Percentiles rank a stretch among this genome's conserved stretches.
Evolutionary conservation across 163 green algal species (phyloP).

Genomic region (Prototheca wickerhamii): DNA sequence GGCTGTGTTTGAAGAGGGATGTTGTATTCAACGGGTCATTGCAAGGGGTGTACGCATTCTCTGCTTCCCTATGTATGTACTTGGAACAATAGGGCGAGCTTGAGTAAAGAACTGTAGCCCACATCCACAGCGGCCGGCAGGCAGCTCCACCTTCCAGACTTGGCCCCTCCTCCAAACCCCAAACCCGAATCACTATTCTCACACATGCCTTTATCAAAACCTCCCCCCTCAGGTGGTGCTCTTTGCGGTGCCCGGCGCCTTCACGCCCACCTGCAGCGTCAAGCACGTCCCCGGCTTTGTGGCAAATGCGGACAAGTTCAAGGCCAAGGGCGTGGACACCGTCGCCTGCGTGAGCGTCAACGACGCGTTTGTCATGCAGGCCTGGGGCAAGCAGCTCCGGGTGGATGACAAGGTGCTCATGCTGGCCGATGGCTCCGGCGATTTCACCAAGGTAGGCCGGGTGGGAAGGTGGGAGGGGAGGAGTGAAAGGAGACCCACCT

Average conservation of each 20-base stretch:
- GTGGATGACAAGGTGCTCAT: slow-evolving; percentile 69
- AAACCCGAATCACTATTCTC: neutral
- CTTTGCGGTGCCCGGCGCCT: slow-evolving; percentile 96
- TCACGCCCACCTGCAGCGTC: slow-evolving; percentile 94
- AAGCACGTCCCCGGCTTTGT: slow-evolving; percentile 98
- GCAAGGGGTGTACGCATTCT: no score
- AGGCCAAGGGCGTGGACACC: slow-evolving; percentile 81
- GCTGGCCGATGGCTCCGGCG: slow-evolving; percentile 87
- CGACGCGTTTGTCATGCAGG: slow-evolving; percentile 96
- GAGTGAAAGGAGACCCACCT: no score
- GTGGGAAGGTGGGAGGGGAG: neutral
- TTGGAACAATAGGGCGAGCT: no score
- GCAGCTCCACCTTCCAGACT: no score
- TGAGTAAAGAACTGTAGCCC: no score
- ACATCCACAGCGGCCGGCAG: no score
- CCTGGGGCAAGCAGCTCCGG: slow-evolving; percentile 76
- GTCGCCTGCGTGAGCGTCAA: slow-evolving; percentile 92
- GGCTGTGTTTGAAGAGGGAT: no score
- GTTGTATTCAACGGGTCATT: no score
- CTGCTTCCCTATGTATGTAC: no score
- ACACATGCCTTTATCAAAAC: neutral
- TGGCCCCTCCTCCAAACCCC: no score
- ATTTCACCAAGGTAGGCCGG: slow-evolving; percentile 66
- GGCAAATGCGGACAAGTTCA: slow-evolving; percentile 87
- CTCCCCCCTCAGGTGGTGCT: slow-evolving; percentile 65